Conservation (phyloP, 1,284 basidiomycete species). For the Cryptococcus floricola region DNA sequence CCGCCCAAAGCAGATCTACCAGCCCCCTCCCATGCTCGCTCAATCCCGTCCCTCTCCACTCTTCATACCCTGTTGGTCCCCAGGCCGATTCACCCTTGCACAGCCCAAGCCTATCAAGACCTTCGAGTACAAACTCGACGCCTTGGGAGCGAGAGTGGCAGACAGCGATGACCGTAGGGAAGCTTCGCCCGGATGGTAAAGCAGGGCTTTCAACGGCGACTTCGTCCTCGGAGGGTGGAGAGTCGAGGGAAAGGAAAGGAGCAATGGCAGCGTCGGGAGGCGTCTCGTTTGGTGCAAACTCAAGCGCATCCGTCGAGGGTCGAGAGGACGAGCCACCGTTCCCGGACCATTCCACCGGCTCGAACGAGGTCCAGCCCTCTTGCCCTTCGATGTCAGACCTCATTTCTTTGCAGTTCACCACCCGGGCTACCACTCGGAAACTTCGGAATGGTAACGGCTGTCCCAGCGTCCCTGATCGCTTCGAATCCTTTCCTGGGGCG, state of each 20-base stretch:
- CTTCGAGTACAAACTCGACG: constrained; percentile 50
- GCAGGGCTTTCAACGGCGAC: constrained; percentile 3
- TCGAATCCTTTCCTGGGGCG: not conserved
- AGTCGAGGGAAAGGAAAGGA: not conserved
- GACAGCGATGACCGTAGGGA: constrained; percentile 49
- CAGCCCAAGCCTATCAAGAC: constrained; percentile 46
- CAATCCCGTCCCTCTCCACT: constrained; percentile 47
- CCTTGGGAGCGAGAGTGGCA: constrained; percentile 47
- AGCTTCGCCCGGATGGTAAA: constrained; percentile 31
- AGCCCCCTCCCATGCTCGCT: constrained; percentile 42
- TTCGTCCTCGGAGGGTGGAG: not conserved
- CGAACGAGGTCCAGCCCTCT: not conserved
- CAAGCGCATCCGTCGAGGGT: not conserved
- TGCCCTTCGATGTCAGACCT: constrained; percentile 16
- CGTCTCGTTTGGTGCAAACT: not conserved
- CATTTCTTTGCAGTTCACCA: constrained; percentile 40
- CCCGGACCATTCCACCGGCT: constrained; percentile 7
- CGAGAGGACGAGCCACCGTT: not conserved
- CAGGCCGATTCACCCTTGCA: constrained; percentile 47
- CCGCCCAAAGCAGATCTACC: constrained; percentile 47
- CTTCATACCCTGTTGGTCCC: constrained; percentile 50
- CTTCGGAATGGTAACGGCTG: constrained; percentile 44
- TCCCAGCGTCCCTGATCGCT: constrained; percentile 3
- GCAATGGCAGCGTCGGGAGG: constrained; percentile 1
- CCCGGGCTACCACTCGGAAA: constrained; percentile 46